phyloP scores from a whole-genome alignment of 2,329 filamentous ascomycete genomes.

The Thielaviopsis punctulata region DNA sequence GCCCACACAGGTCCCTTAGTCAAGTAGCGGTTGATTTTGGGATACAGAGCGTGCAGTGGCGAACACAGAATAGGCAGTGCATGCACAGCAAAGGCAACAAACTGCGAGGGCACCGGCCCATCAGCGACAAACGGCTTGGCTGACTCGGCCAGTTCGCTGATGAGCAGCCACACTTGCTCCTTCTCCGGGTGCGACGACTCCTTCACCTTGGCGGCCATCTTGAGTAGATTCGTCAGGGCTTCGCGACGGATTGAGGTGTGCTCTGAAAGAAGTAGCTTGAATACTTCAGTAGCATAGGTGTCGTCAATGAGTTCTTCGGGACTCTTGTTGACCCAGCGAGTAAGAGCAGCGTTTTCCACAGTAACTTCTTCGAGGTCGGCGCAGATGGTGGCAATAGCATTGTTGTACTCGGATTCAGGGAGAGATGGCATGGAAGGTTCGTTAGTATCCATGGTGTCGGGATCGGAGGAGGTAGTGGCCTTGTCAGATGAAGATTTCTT shows the following conservation, averaged over 20 bases:
- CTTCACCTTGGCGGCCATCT: slow-evolving; percentile 44
- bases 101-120: slow-evolving; percentile 50
- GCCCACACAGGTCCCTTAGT: slow-evolving; percentile 64
- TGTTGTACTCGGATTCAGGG: background rate
- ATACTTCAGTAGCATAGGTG: slow-evolving; percentile 49
- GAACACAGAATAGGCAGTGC: slow-evolving; percentile 54
- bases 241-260: slow-evolving; percentile 64
- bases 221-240: slow-evolving; percentile 51
- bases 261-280: slow-evolving; percentile 59
- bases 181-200: slow-evolving; percentile 58
- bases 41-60: slow-evolving; percentile 68
- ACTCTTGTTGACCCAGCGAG: slow-evolving; percentile 58
- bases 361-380: slow-evolving; percentile 14
- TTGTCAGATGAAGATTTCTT: background rate
- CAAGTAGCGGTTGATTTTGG: slow-evolving; percentile 72
- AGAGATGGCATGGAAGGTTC: background rate
- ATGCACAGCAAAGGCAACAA: slow-evolving; percentile 57
- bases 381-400: background rate
- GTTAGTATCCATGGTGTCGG: slow-evolving; percentile 3
- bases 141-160: slow-evolving; percentile 68
- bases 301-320: slow-evolving; percentile 66
- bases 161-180: slow-evolving; percentile 60
- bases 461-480: background rate
- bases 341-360: slow-evolving; percentile 35
- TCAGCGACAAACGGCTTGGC: slow-evolving; percentile 35